Evolutionary conservation across 257 asterid genomes (phyloP).

Genomic region (Rehmannia glutinosa): DNA sequence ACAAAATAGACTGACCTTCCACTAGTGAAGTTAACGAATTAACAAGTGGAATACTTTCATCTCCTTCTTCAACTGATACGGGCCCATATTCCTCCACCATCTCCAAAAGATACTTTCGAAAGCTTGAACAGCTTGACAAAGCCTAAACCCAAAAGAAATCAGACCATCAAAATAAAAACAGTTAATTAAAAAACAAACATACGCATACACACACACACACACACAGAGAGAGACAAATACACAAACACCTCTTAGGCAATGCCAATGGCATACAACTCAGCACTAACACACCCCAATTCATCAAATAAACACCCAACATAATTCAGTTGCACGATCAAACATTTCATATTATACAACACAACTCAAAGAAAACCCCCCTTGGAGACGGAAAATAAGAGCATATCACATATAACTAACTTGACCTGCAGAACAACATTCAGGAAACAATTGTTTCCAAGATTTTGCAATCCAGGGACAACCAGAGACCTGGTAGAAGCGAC

Average conservation of each 20-base stretch:
- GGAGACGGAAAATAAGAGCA: too few relatives aligned
- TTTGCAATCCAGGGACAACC: slow-evolving; percentile 78
- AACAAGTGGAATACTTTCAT: slow-evolving; percentile 49
- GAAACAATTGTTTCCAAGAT: slow-evolving; percentile 86
- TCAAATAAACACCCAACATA: too few relatives aligned
- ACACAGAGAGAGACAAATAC: too few relatives aligned
- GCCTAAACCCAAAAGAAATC: slow-evolving; percentile 49
- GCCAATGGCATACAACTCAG: too few relatives aligned
- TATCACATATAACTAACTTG: not conserved
- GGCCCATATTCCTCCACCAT: slow-evolving; percentile 45
- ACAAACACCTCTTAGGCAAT: too few relatives aligned
- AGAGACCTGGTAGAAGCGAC: slow-evolving; percentile 26
- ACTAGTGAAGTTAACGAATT: slow-evolving; percentile 49
- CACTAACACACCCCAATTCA: too few relatives aligned
- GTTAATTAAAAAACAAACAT: not conserved
- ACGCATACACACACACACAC: not conserved
- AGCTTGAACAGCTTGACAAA: slow-evolving; percentile 74
- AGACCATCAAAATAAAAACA: not conserved
- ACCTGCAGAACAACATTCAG: slow-evolving; percentile 94
- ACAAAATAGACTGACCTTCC: slow-evolving; percentile 46
- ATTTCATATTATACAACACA: not conserved
- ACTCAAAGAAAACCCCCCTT: not conserved
- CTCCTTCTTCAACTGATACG: slow-evolving; percentile 37
- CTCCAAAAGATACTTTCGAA: slow-evolving; percentile 43
- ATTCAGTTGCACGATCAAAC: too few relatives aligned